Evolutionary conservation across 1,284 basidiomycete genomes (phyloP), one percentile per base, ranked within the genome.

Genomic region (Microbotryomycetes sp.): DNA sequence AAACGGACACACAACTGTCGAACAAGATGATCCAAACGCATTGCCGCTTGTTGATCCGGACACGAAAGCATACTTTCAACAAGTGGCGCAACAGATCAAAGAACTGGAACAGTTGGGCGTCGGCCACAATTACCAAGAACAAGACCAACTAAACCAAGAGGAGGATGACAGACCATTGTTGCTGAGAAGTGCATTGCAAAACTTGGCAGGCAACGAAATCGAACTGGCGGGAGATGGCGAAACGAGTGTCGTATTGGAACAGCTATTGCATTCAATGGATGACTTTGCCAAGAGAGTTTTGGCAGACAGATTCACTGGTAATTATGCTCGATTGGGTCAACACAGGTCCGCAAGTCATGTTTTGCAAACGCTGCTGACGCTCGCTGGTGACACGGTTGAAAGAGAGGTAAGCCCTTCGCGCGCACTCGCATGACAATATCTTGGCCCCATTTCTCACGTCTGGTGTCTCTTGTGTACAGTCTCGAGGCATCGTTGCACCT

Each of bases 261-360:
- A 91, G 67, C 86, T 96, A 81, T 74, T 85, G 16, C 83, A 92
- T 72, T 92, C 89, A 1, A 91, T 97, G 86, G 91, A 93, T 73
- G 92, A 96, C 76, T 92, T 92, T 77, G 87, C 88, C 19, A 81
- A 88, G 56, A 81, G 92, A 60, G 90, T 94, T 3, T 86, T 96
- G 68, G 78, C 89, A 62, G 92, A 94, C 74, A 84, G 85, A 62
- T 77, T 97, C 66, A 82, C 82, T 60, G 91, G 89, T 73, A 88
- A 87, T 86, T 88, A 84, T 68, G 84, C 84, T 64, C 74, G 79
- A 48, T 80, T 94, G 19, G 79, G 84, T 42, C 83, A 80, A 70
- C 88, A 96, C 73, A 83, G 92, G 25, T 92, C 92, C 77, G 89
- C 87, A 19, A 92, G 89, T 26, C 92, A 96, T 81, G 92, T 94